phyloP scores from a whole-genome alignment of 2,329 filamentous ascomycete species.

The Eutypella sp. region DNA sequence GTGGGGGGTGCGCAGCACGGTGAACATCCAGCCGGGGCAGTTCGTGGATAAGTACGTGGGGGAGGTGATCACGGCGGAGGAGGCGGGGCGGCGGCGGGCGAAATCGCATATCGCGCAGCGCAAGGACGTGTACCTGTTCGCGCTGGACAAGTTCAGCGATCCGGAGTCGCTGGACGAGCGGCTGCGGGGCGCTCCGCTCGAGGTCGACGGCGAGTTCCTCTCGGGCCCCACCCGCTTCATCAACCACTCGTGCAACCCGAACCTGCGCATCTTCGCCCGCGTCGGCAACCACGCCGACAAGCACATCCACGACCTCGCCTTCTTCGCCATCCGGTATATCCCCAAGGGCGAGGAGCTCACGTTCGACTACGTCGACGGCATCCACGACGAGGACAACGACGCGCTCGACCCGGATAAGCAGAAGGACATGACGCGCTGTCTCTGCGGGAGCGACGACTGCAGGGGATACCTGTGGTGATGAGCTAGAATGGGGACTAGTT shows the following conservation, averaged over 20 bases:
- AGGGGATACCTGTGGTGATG: slow-evolving; percentile 63
- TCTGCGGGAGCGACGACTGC: slow-evolving; percentile 63
- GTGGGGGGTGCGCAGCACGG: slow-evolving; percentile 67
- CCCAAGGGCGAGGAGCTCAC: slow-evolving; percentile 63
- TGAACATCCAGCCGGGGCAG: slow-evolving; percentile 64
- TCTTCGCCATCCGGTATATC: slow-evolving; percentile 69
- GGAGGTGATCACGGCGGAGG: slow-evolving; percentile 57
- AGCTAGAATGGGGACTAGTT: not conserved
- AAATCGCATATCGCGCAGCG: slow-evolving; percentile 48
- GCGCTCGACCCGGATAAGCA: slow-evolving; percentile 44
- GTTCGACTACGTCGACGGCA: slow-evolving; percentile 72
- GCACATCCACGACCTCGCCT: slow-evolving; percentile 68
- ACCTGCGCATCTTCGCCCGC: slow-evolving; percentile 73
- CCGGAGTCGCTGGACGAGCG: slow-evolving; percentile 49
- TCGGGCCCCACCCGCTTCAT: slow-evolving; percentile 77
- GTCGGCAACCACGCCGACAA: slow-evolving; percentile 73
- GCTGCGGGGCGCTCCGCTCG: slow-evolving; percentile 50
- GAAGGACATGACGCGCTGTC: slow-evolving; percentile 51
- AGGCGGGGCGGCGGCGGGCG: slow-evolving; percentile 61
- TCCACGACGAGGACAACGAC: slow-evolving; percentile 44
- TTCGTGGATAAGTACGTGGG: slow-evolving; percentile 79
- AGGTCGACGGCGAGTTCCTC: slow-evolving; percentile 69
- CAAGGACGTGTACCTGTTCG: slow-evolving; percentile 78
- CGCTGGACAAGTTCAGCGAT: slow-evolving; percentile 73
- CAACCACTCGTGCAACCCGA: slow-evolving; percentile 78